These are phyloP conservation scores for Phanerodontia chrysosporium DNA, from an alignment of 768 basidiomycete genomes.

Conservation along the genomic window DNA sequence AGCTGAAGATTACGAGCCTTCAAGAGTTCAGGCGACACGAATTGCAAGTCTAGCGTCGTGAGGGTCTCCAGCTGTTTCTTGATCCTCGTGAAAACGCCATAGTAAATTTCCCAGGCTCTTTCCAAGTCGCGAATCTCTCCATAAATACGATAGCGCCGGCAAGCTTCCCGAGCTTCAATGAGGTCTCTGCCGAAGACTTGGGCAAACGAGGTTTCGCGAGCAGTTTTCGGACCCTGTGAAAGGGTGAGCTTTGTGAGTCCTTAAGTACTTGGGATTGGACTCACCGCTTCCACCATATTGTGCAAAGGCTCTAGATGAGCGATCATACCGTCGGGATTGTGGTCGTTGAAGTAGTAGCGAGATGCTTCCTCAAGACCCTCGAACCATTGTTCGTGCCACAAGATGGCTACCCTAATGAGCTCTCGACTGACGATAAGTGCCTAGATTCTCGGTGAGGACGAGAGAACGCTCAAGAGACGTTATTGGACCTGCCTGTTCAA, in stretches of 20 bases:
- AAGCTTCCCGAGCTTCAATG: constrained; percentile 88
- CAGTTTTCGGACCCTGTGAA: constrained; percentile 82
- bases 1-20: constrained; percentile 87
- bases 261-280: constrained; percentile 18
- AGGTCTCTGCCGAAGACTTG: constrained; percentile 93
- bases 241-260: constrained; percentile 6
- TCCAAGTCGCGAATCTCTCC: constrained; percentile 89
- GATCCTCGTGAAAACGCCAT: constrained; percentile 92
- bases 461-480: not conserved
- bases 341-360: constrained; percentile 92
- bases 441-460: constrained; percentile 32
- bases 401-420: constrained; percentile 92
- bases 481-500: constrained; percentile 62
- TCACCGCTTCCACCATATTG: constrained; percentile 81
- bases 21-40: constrained; percentile 89
- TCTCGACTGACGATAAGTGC: constrained; percentile 89
- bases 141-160: constrained; percentile 78
- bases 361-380: constrained; percentile 98
- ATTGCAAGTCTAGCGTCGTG: constrained; percentile 90
- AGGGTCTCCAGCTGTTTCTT: constrained; percentile 90
- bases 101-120: constrained; percentile 99
- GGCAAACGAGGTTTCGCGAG: constrained; percentile 90
- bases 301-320: constrained; percentile 88
- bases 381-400: constrained; percentile 99
- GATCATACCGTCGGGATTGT: constrained; percentile 97